Evolutionary conservation across 1,284 basidiomycete species (phyloP).

Genomic region (Leccinum griseonigrum): DNA sequence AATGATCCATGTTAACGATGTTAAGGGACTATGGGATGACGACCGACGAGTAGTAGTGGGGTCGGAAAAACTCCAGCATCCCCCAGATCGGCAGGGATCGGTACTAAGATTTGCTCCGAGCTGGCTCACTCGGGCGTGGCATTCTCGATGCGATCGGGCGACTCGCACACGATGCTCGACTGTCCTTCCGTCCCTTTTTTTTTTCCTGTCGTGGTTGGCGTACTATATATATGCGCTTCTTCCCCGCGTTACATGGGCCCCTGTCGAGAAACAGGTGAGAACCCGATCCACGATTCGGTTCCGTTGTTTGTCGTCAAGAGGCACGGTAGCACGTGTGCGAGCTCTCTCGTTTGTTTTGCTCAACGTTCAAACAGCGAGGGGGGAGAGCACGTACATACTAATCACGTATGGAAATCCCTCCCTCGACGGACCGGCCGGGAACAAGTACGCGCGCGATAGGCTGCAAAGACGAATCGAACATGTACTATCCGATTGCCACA

Average conservation of each 20-base stretch:
- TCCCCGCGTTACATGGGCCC: conserved; percentile 20
- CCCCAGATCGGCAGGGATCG: not conserved
- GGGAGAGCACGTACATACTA: too few species aligned
- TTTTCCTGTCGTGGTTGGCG: not conserved
- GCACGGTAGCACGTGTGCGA: not conserved
- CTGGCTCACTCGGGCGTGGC: not conserved
- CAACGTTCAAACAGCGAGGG: not conserved
- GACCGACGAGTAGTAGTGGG: not conserved
- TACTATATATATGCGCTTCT: not conserved
- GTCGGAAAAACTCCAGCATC: not conserved
- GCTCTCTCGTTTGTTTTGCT: not conserved
- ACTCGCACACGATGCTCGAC: conserved; percentile 1
- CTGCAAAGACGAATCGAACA: not conserved
- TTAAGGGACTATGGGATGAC: not conserved
- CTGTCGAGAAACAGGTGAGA: conserved; percentile 4
- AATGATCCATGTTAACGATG: too few species aligned
- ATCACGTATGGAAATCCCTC: not conserved
- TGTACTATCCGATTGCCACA: not conserved
- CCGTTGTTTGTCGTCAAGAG: not conserved
- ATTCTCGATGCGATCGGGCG: not conserved
- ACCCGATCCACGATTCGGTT: not conserved
- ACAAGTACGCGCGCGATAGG: not conserved
- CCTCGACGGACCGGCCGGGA: not conserved
- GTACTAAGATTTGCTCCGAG: not conserved
- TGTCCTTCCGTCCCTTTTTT: not conserved